Conservation (phyloP, 352 stramenopile genomes). For the Phytophthora rubi region DNA sequence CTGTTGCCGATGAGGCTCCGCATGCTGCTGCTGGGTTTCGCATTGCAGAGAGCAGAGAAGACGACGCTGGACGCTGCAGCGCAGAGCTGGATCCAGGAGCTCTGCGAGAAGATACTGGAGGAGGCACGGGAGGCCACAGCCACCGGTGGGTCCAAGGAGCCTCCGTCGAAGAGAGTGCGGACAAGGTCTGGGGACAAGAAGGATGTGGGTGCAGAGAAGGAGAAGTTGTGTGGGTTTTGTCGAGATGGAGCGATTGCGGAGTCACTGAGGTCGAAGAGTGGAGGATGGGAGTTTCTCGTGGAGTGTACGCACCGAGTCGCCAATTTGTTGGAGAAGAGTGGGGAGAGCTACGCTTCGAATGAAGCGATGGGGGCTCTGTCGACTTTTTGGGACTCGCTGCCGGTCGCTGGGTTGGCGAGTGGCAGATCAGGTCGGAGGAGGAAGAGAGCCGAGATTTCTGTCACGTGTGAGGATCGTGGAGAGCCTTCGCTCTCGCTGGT, state of each 20-base stretch:
- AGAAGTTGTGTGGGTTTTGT: constrained; percentile 37
- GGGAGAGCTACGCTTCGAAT: constrained; percentile 30
- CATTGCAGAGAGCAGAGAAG: constrained; percentile 25
- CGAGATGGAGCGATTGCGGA: constrained; percentile 25
- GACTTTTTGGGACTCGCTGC: constrained; percentile 29
- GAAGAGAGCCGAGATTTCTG: constrained; percentile 18
- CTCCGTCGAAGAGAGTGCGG: constrained; percentile 15
- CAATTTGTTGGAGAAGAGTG: constrained; percentile 26
- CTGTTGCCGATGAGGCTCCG: constrained; percentile 38
- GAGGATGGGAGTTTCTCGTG: constrained; percentile 35
- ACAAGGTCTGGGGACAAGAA: constrained; percentile 18
- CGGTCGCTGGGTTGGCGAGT: constrained; percentile 12
- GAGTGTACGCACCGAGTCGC: constrained; percentile 28
- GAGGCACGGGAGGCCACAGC: constrained; percentile 44
- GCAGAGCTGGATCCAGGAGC: constrained; percentile 39
- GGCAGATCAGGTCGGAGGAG: constrained; percentile 14
- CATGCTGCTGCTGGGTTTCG: constrained; percentile 39
- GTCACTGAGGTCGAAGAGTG: constrained; percentile 16
- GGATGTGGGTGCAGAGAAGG: not conserved
- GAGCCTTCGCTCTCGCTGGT: constrained; percentile 16
- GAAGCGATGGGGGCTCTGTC: constrained; percentile 27
- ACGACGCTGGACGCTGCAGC: constrained; percentile 14
- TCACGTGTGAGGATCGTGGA: constrained; percentile 9
- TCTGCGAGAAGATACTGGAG: constrained; percentile 51
- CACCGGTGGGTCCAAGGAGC: constrained; percentile 9